These are phyloP conservation scores for Solanum medicagineum DNA, from an alignment of 257 asterid species.

Conservation along the genomic window DNA sequence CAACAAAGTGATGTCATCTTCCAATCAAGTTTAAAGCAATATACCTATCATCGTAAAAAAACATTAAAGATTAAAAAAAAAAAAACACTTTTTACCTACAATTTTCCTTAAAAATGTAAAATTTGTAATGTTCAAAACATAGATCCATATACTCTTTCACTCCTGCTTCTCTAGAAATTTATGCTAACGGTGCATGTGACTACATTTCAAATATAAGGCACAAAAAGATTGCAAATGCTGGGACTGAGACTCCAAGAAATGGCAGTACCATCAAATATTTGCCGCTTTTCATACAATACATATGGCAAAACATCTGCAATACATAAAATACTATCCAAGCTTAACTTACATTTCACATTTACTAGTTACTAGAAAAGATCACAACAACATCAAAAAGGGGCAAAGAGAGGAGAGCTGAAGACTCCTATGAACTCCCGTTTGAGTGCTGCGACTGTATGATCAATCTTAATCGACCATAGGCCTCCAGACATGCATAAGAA, in stretches of 20 bases:
- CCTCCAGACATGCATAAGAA: constrained; percentile 42
- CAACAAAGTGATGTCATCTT: no score
- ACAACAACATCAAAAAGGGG: not conserved
- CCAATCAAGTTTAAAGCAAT: no score
- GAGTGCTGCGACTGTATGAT: constrained; percentile 29
- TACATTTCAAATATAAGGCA: not conserved
- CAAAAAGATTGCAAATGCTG: not conserved
- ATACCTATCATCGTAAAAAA: no score
- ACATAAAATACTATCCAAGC: not conserved
- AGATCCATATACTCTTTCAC: not conserved
- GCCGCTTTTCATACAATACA: not conserved
- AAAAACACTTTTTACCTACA: not conserved
- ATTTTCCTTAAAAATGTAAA: not conserved
- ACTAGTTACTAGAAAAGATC: not conserved
- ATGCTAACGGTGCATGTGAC: not conserved
- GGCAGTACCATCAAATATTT: not conserved
- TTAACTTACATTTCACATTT: not conserved
- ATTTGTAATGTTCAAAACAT: not conserved
- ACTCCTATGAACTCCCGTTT: constrained; percentile 15
- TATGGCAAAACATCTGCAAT: not conserved
- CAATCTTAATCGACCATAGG: constrained; percentile 48
- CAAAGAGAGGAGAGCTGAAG: not conserved
- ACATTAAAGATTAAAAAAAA: no score
- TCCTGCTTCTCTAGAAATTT: not conserved
- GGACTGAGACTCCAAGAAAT: not conserved